A percentile compares a stretch with the other conserved stretches of the same genome.
Evolutionary conservation across 1,284 basidiomycete genomes (phyloP).

Genomic region (Ustilago tritici): DNA sequence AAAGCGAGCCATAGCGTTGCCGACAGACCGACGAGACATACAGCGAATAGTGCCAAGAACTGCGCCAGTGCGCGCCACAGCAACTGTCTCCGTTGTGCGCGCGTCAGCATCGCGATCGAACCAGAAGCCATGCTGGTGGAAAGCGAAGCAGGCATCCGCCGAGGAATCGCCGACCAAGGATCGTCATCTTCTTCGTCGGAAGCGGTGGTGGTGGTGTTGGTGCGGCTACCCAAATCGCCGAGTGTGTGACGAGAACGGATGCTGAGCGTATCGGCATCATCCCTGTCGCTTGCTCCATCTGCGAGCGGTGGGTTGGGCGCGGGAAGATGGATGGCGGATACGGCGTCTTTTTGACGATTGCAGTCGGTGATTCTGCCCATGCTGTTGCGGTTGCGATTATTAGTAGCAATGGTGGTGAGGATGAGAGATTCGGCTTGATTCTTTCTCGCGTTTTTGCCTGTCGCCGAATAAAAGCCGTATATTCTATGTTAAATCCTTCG

Average conservation of each 20-base stretch:
- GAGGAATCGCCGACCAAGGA: slow-evolving; percentile 43
- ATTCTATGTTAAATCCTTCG: too few relatives aligned
- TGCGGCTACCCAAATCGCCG: slow-evolving; percentile 13
- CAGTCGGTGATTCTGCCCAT: slow-evolving; percentile 32
- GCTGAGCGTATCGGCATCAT: slow-evolving; percentile 39
- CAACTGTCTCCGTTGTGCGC: slow-evolving; percentile 35
- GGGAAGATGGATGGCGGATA: slow-evolving; percentile 5
- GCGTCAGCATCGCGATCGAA: not conserved
- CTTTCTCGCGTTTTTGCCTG: too few relatives aligned
- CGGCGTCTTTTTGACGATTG: not conserved
- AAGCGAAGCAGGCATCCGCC: not conserved
- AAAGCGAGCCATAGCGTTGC: slow-evolving; percentile 57
- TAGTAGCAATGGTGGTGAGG: not conserved
- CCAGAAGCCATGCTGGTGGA: not conserved
- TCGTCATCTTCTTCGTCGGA: slow-evolving; percentile 23
- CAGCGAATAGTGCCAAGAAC: slow-evolving; percentile 53
- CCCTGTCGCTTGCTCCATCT: slow-evolving; percentile 14
- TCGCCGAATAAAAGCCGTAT: too few relatives aligned
- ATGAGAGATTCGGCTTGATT: not conserved
- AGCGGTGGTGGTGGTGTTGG: not conserved
- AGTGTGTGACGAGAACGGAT: slow-evolving; percentile 51
- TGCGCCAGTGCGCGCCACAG: slow-evolving; percentile 46
- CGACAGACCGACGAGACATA: slow-evolving; percentile 47
- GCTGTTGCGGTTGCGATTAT: not conserved
- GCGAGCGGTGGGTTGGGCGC: not conserved